Percentiles rank a stretch among this genome's conserved stretches.
phyloP scores from a whole-genome alignment of 164 flowering plant species.

The Platanus orientalis region DNA sequence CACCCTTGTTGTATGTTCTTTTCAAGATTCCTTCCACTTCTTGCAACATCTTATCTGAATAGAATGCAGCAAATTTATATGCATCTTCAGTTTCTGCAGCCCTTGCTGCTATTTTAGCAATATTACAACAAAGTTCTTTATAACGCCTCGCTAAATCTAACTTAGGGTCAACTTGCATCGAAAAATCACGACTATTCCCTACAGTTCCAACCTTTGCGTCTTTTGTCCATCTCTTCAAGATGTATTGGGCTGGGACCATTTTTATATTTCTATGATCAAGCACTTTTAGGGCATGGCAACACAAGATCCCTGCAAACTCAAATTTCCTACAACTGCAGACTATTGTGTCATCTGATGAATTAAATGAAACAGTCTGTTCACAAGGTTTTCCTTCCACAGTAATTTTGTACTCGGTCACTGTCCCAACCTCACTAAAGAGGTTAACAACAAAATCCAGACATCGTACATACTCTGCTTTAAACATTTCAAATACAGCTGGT shows the following conservation, averaged over 20 bases:
- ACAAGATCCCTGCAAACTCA: not conserved
- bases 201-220: conserved; percentile 15
- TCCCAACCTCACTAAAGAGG: conserved; percentile 13
- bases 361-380: conserved; percentile 14
- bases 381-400: conserved; percentile 8
- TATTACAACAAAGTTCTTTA: conserved; percentile 24
- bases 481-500: conserved; percentile 21
- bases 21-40: conserved; percentile 31
- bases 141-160: conserved; percentile 22
- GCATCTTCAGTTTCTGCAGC: conserved; percentile 33
- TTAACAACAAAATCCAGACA: conserved; percentile 19
- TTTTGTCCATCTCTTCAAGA: conserved; percentile 23
- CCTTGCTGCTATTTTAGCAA: conserved; percentile 25
- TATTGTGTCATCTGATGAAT: conserved; percentile 9
- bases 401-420: conserved; percentile 18
- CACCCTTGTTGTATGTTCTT: conserved; percentile 19
- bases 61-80: conserved; percentile 24
- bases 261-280: conserved; percentile 20
- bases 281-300: conserved; percentile 15
- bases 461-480: conserved; percentile 24
- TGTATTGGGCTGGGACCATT: conserved; percentile 15
- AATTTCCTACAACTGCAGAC: not conserved
- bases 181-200: not conserved
- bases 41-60: conserved; percentile 29
- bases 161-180: conserved; percentile 14